Evolutionary conservation across 2,329 filamentous ascomycete species (phyloP).

Genomic region (Stemphylium lycopersici): DNA sequence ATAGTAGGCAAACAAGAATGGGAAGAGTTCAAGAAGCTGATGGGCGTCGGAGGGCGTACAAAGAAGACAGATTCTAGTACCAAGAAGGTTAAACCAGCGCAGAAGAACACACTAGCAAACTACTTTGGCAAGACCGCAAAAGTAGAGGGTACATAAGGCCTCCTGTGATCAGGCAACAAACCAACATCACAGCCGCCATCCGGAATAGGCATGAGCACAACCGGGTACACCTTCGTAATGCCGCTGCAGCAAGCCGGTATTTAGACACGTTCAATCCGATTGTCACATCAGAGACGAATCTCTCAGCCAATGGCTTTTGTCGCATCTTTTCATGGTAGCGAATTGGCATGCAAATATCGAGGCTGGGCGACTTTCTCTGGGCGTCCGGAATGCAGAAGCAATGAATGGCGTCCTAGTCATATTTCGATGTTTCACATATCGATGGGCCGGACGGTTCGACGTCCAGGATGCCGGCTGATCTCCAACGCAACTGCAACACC

Average conservation of each 20-base stretch:
- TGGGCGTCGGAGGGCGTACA: constrained; percentile 64
- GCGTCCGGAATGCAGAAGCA: background rate
- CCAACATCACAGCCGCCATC: background rate
- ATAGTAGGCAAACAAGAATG: constrained; percentile 67
- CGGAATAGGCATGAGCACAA: constrained; percentile 12
- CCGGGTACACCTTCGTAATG: constrained; percentile 1
- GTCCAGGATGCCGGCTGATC: constrained; percentile 15
- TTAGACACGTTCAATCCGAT: constrained; percentile 11
- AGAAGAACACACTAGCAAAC: constrained; percentile 44
- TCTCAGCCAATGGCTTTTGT: constrained; percentile 13
- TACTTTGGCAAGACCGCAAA: constrained; percentile 36
- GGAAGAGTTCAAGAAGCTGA: constrained; percentile 66
- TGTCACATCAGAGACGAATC: background rate
- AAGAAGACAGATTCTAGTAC: constrained; percentile 46
- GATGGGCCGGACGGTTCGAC: background rate
- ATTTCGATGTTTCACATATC: constrained; percentile 20
- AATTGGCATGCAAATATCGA: background rate
- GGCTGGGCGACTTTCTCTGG: background rate
- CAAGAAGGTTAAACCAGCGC: constrained; percentile 37
- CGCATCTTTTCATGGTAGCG: background rate
- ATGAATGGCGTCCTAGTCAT: background rate
- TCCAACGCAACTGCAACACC: background rate
- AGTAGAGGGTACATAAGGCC: background rate
- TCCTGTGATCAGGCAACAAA: background rate
- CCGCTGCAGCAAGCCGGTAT: background rate